Base-by-base conservation (phyloP, 257 asterid genomes). In the Thymus quinquecostatus region DNA sequence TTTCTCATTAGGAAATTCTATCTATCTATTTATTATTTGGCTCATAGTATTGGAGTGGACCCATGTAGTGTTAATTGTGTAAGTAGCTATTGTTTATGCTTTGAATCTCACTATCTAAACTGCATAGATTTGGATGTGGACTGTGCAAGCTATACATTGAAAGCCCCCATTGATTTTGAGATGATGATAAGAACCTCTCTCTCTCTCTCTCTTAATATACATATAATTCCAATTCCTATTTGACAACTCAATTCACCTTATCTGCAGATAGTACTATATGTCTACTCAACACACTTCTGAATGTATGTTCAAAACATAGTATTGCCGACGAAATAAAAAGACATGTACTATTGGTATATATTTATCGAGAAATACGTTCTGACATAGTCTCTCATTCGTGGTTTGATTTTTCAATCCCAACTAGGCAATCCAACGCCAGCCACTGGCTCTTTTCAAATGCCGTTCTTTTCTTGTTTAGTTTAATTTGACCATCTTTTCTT, bases 151-250 rank as follows among this genome's bases (percentile, higher is more conserved):
- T 8, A 38, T 41, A 32, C 28, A 21, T 5, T 77, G 81, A 77
- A 71, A 77, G 81, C 70, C 34, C 44, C 34, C 9, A 38, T 58
- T 71, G 41, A 47, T 60, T 2, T 38, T 38, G 59, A 32, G 48
- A 54, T 32, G 33, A 77, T 48, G 48, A 58, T 32, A 36, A 70
- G 21, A 21, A 21, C 21, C 21, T 64, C 34, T 5, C 10, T 32
- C 21, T 21, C 21, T 21, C 21, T 7, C 49, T 70, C 3, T n/a
- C 14, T 14, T 44, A 57, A 13, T 0, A 48, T 28, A 5, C 41
- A 65, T 29, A 47, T 11, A 49, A 34, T 36, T 57, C 60, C 56
- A 63, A 68, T 61, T 27, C 33, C 3, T 14, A 10, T 53, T 1
- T n/a, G 54, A 43, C 71, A 41, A 60, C 44, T 62, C 56, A 27